Evolutionary conservation across 371 early-diverging fungal species (phyloP), one percentile per base, ranked within the genome.

Genomic region (Mucor saturninus): DNA sequence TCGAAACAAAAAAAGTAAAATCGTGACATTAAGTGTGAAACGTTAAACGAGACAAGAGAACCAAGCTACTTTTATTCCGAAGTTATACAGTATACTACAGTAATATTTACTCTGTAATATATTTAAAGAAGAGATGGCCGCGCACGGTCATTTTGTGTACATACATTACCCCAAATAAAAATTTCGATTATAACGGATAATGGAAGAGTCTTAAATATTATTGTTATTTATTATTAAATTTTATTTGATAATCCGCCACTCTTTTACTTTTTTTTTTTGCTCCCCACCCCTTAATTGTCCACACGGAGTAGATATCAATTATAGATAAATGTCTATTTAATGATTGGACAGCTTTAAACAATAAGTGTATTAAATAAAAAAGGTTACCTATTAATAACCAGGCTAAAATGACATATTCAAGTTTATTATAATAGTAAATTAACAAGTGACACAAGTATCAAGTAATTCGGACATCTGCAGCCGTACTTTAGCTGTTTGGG

Each of bases 131-230:
- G n/a, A 42, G 3, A 14, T 40, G 26, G 35, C 14, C 32, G 57
- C 57, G 57, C 57, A 57, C 57, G 57, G 57, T 57, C 57, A 57
- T 57, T 57, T 48, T 57, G 57, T 57, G 46, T 21, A 45, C 53
- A 35, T 6, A 37, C 5, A 53, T 5, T 7, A 53, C 15, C 10
- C 13, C 14, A 28, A 50, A 46, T 46, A 31, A 31, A 31, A 46
- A 43, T 37, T 46, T 31, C n/a, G 21, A 10, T 30, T 35, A 26
- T n/a, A 46, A 15, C 46, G 46, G 46, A 21, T 46, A 21, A 8
- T 5, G 46, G 8, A 35, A 35, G 35, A 35, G 35, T 8, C 46
- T 32, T 35, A 42, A 3, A 30, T 45, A 32, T 57, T 26, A 31
- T 46, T 57, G 45, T 37, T 42, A 30, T 14, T 46, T 46, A 46